A percentile compares a stretch with the other conserved stretches of the same genome.
Evolutionary conservation across 495 filamentous ascomycete species (phyloP).

Genomic region (Xylaria venustula): DNA sequence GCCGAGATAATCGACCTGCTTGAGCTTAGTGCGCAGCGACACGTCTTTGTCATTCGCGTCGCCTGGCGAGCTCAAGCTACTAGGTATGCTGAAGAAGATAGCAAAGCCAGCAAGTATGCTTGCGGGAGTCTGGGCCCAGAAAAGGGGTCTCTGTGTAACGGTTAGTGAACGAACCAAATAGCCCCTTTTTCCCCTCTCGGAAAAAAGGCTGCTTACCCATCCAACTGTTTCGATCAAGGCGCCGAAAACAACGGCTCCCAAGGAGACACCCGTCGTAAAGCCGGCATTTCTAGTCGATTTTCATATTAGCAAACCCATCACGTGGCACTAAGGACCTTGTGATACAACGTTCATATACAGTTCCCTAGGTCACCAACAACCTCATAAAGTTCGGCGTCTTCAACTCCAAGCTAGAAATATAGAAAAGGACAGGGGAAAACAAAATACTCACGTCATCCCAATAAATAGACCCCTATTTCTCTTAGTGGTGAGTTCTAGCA

Average conservation of each 20-base stretch:
- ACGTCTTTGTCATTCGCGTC: conserved; percentile 7
- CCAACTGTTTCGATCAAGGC: conserved; percentile 59
- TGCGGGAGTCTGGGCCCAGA: conserved; percentile 63
- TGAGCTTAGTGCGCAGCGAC: conserved; percentile 47
- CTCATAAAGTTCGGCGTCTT: no score
- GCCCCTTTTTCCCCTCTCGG: no score
- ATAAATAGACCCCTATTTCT: conserved; percentile 66
- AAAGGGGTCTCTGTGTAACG: conserved; percentile 57
- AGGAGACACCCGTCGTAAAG: conserved; percentile 67
- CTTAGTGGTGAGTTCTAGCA: conserved; percentile 63
- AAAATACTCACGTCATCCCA: conserved; percentile 59
- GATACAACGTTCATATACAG: no score
- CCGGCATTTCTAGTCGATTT: conserved; percentile 35
- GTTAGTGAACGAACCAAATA: background rate
- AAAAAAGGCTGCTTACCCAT: conserved; percentile 55
- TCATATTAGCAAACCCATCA: background rate
- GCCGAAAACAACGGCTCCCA: conserved; percentile 69
- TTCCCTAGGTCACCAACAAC: no score
- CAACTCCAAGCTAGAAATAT: no score
- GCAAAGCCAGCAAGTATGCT: conserved; percentile 55
- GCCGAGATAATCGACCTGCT: conserved; percentile 67
- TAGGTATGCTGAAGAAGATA: conserved; percentile 60
- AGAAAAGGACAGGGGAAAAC: no score
- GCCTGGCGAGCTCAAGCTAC: conserved; percentile 30
- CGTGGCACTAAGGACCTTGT: no score